Percentiles rank a stretch among this genome's conserved stretches.
Evolutionary conservation across 176 grass and related monocot species (phyloP).

Genomic region (Eleusine coracana): DNA sequence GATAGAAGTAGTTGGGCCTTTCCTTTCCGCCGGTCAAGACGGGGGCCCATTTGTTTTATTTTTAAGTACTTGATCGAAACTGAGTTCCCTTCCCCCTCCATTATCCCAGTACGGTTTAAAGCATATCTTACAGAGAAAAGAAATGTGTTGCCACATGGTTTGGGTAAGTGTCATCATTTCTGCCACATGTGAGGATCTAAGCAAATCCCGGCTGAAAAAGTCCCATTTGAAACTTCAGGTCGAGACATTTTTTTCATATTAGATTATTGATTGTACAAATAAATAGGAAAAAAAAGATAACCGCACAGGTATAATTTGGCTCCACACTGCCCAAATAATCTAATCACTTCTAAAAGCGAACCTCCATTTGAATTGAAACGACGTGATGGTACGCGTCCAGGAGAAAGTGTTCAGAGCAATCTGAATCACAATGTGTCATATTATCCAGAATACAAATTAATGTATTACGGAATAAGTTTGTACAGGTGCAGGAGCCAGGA

Average conservation of each 20-base stretch:
- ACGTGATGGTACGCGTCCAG: too few relatives aligned
- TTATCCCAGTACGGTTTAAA: background rate
- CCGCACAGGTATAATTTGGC: background rate
- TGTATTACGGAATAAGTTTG: too few relatives aligned
- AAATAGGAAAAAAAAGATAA: background rate
- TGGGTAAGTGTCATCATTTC: constrained; percentile 30
- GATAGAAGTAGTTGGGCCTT: constrained; percentile 45
- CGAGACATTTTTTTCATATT: background rate
- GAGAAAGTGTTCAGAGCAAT: too few relatives aligned
- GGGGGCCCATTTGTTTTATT: constrained; percentile 18
- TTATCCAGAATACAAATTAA: too few relatives aligned
- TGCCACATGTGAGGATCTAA: constrained; percentile 29
- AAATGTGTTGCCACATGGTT: constrained; percentile 11
- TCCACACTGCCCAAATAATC: too few relatives aligned
- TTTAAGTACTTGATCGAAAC: constrained; percentile 20
- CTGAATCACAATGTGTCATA: too few relatives aligned
- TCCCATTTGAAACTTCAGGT: background rate
- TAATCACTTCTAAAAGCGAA: too few relatives aligned
- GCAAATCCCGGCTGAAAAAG: background rate
- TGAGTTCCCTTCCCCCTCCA: constrained; percentile 15
- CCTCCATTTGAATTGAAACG: too few relatives aligned
- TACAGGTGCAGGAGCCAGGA: too few relatives aligned
- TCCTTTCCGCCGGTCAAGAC: constrained; percentile 37
- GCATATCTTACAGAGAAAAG: background rate
- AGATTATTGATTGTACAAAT: background rate